Evolutionary conservation across 208 protist species (phyloP).

Genomic region (Herpetomonas muscarum): DNA sequence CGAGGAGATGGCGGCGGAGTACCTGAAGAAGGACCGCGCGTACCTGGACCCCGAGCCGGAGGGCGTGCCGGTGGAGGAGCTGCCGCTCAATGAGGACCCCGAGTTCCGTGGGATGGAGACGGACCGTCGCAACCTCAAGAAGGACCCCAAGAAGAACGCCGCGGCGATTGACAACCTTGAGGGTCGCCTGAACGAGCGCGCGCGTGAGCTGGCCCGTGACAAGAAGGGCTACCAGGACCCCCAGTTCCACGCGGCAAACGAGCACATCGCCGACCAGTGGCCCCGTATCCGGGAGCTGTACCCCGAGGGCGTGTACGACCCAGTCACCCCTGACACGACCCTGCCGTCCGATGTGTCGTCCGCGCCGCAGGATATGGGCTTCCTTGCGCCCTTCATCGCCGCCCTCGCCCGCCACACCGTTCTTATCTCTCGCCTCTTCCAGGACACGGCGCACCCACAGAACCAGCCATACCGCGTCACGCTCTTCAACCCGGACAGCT

Average conservation of each 20-base stretch:
- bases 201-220: conserved; percentile 46
- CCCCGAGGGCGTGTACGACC: conserved; percentile 60
- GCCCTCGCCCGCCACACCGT: conserved; percentile 54
- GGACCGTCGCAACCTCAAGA: conserved; percentile 24
- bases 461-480: conserved; percentile 71
- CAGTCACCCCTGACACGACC: conserved; percentile 49
- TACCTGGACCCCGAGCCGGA: conserved; percentile 41
- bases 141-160: conserved; percentile 30
- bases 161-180: conserved; percentile 24
- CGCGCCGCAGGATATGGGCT: conserved; percentile 44
- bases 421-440: conserved; percentile 66
- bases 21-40: conserved; percentile 27
- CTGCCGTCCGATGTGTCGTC: conserved; percentile 53
- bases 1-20: conserved; percentile 29
- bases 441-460: conserved; percentile 54
- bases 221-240: conserved; percentile 75
- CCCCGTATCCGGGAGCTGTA: conserved; percentile 72
- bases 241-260: conserved; percentile 70
- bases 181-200: conserved; percentile 38
- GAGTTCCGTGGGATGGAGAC: conserved; percentile 50
- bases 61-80: conserved; percentile 33
- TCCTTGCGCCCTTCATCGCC: conserved; percentile 74
- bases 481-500: conserved; percentile 74
- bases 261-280: conserved; percentile 66
- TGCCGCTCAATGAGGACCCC: conserved; percentile 38